Percentiles rank a stretch among this genome's conserved stretches.
phyloP scores from a whole-genome alignment of 345 rosid genomes.

The Durio zibethinus region DNA sequence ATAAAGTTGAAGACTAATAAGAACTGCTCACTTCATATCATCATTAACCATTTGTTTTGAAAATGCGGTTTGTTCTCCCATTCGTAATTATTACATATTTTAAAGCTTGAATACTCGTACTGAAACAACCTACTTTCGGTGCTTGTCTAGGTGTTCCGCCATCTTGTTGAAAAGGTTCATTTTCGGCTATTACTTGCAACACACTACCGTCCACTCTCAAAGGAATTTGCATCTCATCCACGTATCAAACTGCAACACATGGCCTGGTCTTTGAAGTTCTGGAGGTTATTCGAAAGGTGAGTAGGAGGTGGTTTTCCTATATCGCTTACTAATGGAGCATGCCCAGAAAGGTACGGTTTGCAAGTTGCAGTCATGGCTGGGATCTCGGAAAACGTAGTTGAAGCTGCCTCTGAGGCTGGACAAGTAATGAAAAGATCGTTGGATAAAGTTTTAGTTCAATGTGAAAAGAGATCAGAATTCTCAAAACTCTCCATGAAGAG shows the following conservation, averaged over 20 bases:
- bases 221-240: slow-evolving; percentile 87
- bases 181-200: slow-evolving; percentile 90
- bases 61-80: background rate
- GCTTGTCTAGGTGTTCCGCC: slow-evolving; percentile 67
- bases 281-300: slow-evolving; percentile 28
- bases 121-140: background rate
- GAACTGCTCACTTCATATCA: too few species aligned
- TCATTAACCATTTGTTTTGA: background rate
- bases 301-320: slow-evolving; percentile 65
- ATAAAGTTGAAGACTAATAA: background rate
- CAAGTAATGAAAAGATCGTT: slow-evolving; percentile 59
- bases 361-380: slow-evolving; percentile 94
- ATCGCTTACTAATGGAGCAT: slow-evolving; percentile 75
- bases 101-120: background rate
- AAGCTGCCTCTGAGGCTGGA: slow-evolving; percentile 57
- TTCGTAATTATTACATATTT: background rate
- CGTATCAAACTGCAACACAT: slow-evolving; percentile 79
- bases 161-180: slow-evolving; percentile 83
- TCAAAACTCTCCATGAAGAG: slow-evolving; percentile 89
- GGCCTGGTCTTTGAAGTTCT: slow-evolving; percentile 65
- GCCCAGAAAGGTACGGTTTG: slow-evolving; percentile 89
- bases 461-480: slow-evolving; percentile 77
- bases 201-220: slow-evolving; percentile 91
- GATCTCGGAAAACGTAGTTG: slow-evolving; percentile 69
- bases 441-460: slow-evolving; percentile 68